These are phyloP conservation scores for Tetratostichococcus sp. DNA, from an alignment of 139 green algal species.

Conservation along the genomic window DNA sequence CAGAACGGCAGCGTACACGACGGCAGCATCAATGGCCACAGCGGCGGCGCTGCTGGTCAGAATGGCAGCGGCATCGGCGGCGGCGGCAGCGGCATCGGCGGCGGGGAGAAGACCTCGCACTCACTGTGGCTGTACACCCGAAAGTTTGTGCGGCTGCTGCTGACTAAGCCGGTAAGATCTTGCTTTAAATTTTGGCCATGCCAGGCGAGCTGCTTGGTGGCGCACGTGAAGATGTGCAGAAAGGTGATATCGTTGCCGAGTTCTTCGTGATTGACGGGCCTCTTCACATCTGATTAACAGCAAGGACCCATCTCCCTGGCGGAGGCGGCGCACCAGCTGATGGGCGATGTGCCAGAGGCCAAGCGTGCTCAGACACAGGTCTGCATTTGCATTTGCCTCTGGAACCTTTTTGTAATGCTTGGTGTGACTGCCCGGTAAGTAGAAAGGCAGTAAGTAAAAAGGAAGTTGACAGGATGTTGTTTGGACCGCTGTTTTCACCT, in stretches of 20 bases:
- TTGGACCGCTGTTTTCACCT: too few species aligned
- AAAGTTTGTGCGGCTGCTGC: conserved; percentile 42
- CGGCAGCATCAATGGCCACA: not conserved
- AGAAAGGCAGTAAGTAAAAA: too few species aligned
- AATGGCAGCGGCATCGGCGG: not conserved
- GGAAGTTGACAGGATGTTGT: too few species aligned
- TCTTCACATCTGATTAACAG: not conserved
- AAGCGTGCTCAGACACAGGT: not conserved
- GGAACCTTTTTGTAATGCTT: too few species aligned
- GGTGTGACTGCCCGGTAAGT: too few species aligned
- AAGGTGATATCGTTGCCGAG: too few species aligned
- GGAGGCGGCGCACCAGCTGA: conserved; percentile 23
- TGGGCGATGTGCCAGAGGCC: not conserved
- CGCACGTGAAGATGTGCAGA: too few species aligned
- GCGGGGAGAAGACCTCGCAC: conserved; percentile 19
- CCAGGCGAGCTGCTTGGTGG: too few species aligned
- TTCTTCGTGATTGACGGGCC: not conserved
- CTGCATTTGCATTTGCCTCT: too few species aligned
- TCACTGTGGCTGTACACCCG: conserved; percentile 42
- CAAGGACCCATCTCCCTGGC: conserved; percentile 30
- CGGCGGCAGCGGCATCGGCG: not conserved
- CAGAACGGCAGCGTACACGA: too few species aligned
- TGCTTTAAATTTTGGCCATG: too few species aligned
- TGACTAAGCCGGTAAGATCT: conserved; percentile 12
- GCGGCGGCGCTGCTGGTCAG: not conserved